Base-by-base conservation (phyloP, 345 rosid genomes). In the Aquilaria sinensis region DNA sequence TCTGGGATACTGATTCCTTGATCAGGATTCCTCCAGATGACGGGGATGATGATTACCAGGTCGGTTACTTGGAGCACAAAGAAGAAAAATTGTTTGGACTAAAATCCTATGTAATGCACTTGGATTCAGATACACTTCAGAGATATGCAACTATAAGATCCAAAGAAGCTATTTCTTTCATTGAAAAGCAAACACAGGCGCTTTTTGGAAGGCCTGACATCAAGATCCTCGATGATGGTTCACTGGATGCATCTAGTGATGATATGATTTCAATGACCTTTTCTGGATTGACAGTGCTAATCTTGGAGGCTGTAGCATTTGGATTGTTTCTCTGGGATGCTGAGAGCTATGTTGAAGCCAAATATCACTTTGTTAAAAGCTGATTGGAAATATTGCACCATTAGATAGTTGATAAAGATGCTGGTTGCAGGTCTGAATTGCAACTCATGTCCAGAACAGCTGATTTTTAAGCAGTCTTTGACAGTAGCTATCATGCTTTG, bases 251-350 rank as follows among this genome's bases (percentile, higher is more conserved):
- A 0, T 76, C 85, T 0, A 84, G 68, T 3, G 92, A 90, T 53
- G 90, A 87, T 76, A 73, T 79, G 58, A 51, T 87, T 31, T 71
- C 87, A 3, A 41, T 84, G 47, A 58, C 86, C 30, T 82, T 86
- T 78, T 71, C 94, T 0, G 94, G 97, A 45, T 79, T 90, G 79
- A 81, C 96, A 1, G 88, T 86, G 97, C 79, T 90, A 60, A 83
- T 88, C 16, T 60, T 93, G 80, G 97, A 93, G 79, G 98, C 98
- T 3, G 96, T 84, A 48, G 84, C 90, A 43, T 87, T 90, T 30
- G 98, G 98, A 52, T 84, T 97, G 10, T 90, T 93, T 80, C 64
- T 86, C 29, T 93, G 98, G 97, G 98, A 93, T 72, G 72, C 92
- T 5, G 98, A 93, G 65, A 85, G 80, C 74, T 83, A 88, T 51